Percentiles rank a stretch among this genome's conserved stretches.
phyloP scores from a whole-genome alignment of 2,329 filamentous ascomycete genomes.

The Fusarium aywerte region DNA sequence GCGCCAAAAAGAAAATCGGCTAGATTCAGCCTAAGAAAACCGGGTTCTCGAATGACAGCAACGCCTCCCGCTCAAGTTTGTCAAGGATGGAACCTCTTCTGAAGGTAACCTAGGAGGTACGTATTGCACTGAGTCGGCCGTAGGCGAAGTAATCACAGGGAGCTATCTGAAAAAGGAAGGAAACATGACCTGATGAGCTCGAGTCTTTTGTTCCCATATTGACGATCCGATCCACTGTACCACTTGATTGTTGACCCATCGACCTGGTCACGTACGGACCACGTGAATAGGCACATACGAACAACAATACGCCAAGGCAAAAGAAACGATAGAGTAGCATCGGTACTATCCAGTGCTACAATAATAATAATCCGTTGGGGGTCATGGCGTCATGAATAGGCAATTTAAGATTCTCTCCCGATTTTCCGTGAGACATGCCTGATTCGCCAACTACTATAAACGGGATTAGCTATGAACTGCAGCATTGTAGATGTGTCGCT shows the following conservation, averaged over 20 bases:
- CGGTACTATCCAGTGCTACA: background rate
- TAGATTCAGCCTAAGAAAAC: conserved; percentile 30
- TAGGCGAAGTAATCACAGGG: background rate
- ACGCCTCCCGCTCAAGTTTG: conserved; percentile 1
- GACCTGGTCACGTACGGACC: conserved; percentile 4
- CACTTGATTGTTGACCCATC: conserved; percentile 20
- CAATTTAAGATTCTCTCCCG: conserved; percentile 10
- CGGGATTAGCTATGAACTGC: background rate
- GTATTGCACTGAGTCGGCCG: background rate
- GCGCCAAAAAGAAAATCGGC: background rate
- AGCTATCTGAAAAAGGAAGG: conserved; percentile 28
- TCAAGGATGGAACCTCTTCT: conserved; percentile 1
- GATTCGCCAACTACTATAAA: background rate
- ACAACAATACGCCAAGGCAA: background rate
- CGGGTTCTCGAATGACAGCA: conserved; percentile 19
- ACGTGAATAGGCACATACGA: background rate
- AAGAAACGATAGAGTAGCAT: background rate
- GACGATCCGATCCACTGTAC: conserved; percentile 24
- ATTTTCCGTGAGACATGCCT: background rate
- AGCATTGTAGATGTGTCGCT: background rate
- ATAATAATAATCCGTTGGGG: background rate
- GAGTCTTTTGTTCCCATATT: conserved; percentile 1
- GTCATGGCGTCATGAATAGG: conserved; percentile 21
- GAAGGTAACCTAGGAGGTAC: background rate
- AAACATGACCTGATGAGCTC: conserved; percentile 9